Percentiles rank a stretch among this genome's conserved stretches.
These are phyloP conservation scores for Globisporangium cystogenes DNA, from an alignment of 352 stramenopile genomes.

Conservation along the genomic window DNA sequence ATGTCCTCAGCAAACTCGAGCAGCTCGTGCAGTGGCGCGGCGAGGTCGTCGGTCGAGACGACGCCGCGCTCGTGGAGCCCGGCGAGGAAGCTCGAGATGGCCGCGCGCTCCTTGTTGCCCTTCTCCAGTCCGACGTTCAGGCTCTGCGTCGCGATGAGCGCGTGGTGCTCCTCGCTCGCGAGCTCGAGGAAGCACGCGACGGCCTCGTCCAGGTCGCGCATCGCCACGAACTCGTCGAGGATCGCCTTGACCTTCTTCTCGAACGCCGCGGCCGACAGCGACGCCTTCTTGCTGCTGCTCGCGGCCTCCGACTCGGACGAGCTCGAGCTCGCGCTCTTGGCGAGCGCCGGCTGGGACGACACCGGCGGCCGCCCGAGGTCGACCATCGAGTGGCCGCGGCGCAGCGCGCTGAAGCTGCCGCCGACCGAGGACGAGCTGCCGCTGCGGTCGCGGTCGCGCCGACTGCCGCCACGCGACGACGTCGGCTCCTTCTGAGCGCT, in stretches of 20 bases:
- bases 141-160: conserved; percentile 37
- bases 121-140: conserved; percentile 73
- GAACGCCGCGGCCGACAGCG: conserved; percentile 47
- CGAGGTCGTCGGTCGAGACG: conserved; percentile 32
- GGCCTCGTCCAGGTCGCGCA: conserved; percentile 82
- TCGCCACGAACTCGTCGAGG: conserved; percentile 81
- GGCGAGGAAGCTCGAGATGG: conserved; percentile 43
- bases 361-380: conserved; percentile 31
- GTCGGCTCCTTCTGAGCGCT: conserved; percentile 19
- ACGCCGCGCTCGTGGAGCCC: conserved; percentile 48
- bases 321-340: conserved; percentile 7
- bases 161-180: conserved; percentile 40
- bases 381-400: conserved; percentile 14
- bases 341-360: conserved; percentile 17
- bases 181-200: conserved; percentile 48
- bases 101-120: conserved; percentile 53
- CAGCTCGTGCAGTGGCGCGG: conserved; percentile 39
- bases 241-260: conserved; percentile 86
- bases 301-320: conserved; percentile 4
- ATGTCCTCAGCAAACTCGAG: conserved; percentile 77
- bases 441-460: conserved; percentile 49
- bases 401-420: conserved; percentile 8
- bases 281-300: conserved; percentile 1
- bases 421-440: conserved; percentile 38
- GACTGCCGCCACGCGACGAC: conserved; percentile 10